Conservation (phyloP, 2,329 filamentous ascomycete species). For the Daldinia sp. region DNA sequence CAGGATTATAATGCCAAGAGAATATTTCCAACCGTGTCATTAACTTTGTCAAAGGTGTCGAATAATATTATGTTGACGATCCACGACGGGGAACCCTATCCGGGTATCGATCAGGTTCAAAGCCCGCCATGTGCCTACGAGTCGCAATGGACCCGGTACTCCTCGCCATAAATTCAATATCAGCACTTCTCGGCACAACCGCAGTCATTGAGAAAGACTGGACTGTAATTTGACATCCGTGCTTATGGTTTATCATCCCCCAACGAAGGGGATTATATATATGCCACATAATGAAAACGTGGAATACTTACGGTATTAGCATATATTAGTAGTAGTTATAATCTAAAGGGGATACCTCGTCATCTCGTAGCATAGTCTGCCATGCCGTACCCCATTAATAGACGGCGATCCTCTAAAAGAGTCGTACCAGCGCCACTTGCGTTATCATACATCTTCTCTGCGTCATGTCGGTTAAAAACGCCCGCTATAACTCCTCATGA, state of each 20-base stretch:
- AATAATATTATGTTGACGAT: conserved; percentile 52
- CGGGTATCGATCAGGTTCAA: conserved; percentile 31
- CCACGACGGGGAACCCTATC: conserved; percentile 47
- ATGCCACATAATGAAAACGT: conserved; percentile 1
- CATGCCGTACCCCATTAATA: conserved; percentile 39
- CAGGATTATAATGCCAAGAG: background rate
- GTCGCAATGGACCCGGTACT: conserved; percentile 51
- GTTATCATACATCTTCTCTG: conserved; percentile 27
- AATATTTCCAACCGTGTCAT: background rate
- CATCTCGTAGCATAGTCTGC: conserved; percentile 39
- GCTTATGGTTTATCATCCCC: conserved; percentile 70
- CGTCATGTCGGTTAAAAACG: conserved; percentile 47
- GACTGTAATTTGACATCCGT: conserved; percentile 99
- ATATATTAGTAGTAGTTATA: conserved; percentile 38
- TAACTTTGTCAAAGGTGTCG: background rate
- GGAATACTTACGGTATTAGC: conserved; percentile 33
- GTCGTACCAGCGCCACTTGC: conserved; percentile 16
- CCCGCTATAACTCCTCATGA: conserved; percentile 49
- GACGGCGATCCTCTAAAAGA: conserved; percentile 12
- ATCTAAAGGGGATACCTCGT: conserved; percentile 13
- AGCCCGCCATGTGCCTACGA: conserved; percentile 51
- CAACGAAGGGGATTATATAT: background rate
- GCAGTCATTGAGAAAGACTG: conserved; percentile 81
- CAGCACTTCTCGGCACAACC: conserved; percentile 99
- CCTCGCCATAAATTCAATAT: conserved; percentile 67